phyloP scores from a whole-genome alignment of 805 yeast genomes.

The Candida manassasensis region DNA sequence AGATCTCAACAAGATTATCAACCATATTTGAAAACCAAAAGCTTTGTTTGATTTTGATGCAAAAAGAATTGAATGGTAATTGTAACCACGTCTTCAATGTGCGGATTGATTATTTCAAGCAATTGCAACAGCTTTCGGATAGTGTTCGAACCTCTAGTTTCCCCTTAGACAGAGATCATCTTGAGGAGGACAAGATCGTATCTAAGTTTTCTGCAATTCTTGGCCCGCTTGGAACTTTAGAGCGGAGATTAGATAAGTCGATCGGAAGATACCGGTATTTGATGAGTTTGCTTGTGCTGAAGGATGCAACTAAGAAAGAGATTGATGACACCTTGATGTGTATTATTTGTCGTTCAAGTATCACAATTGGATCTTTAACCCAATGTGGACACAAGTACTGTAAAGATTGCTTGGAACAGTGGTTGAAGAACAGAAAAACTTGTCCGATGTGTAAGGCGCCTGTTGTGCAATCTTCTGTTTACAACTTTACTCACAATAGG shows the following conservation, averaged over 20 bases:
- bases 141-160: constrained; percentile 48
- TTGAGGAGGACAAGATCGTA: constrained; percentile 5
- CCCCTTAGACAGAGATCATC: constrained; percentile 14
- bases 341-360: constrained; percentile 70
- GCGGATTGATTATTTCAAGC: constrained; percentile 78
- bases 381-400: constrained; percentile 94
- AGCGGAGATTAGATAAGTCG: constrained; percentile 20
- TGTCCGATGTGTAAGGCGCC: constrained; percentile 82
- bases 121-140: constrained; percentile 83
- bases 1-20: constrained; percentile 1
- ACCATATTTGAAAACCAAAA: constrained; percentile 41
- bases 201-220: background rate
- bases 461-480: constrained; percentile 49
- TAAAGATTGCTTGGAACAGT: constrained; percentile 67
- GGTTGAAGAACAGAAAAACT: constrained; percentile 53
- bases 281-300: constrained; percentile 16
- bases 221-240: constrained; percentile 2
- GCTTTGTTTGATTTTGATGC: constrained; percentile 33
- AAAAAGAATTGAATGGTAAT: constrained; percentile 45
- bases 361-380: constrained; percentile 73
- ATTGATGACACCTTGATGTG: constrained; percentile 46
- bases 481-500: constrained; percentile 61
- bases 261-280: constrained; percentile 34
- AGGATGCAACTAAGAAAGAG: constrained; percentile 5
- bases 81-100: constrained; percentile 68